phyloP scores from a whole-genome alignment of 805 yeast genomes.

The Scheffersomyces amazonensis region DNA sequence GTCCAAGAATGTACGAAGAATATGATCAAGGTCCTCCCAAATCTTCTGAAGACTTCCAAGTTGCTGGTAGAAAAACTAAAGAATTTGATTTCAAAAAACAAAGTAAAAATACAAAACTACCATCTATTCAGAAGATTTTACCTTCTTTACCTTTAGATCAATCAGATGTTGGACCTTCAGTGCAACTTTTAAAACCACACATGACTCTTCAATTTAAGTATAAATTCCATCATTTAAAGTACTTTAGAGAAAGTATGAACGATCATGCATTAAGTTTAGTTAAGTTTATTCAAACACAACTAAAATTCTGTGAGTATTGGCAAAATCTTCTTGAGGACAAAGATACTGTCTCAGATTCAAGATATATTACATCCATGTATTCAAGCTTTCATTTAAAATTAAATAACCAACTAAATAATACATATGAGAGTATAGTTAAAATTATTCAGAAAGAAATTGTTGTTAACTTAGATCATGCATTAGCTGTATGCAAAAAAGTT shows the following conservation, averaged over 20 bases:
- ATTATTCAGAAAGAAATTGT: background rate
- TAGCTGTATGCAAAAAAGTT: background rate
- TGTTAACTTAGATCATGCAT: background rate
- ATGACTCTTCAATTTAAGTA: background rate
- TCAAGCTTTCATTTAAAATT: background rate
- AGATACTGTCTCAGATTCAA: background rate
- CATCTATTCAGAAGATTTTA: background rate
- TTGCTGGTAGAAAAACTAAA: background rate
- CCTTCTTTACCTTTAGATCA: background rate
- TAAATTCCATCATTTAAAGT: background rate
- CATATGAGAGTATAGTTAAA: background rate
- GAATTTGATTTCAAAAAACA: background rate
- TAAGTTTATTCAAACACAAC: background rate
- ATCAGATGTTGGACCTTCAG: background rate
- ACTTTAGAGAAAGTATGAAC: background rate
- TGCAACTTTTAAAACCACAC: background rate
- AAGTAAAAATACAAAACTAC: background rate
- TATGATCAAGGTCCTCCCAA: background rate
- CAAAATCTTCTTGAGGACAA: background rate
- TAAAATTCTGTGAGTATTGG: background rate
- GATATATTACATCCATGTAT: background rate
- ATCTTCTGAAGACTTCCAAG: background rate
- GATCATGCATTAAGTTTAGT: background rate
- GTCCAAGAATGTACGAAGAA: background rate
- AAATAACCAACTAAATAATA: background rate